These are phyloP conservation scores for Neospora caninum DNA, from an alignment of 169 alveolate species.

Conservation along the genomic window DNA sequence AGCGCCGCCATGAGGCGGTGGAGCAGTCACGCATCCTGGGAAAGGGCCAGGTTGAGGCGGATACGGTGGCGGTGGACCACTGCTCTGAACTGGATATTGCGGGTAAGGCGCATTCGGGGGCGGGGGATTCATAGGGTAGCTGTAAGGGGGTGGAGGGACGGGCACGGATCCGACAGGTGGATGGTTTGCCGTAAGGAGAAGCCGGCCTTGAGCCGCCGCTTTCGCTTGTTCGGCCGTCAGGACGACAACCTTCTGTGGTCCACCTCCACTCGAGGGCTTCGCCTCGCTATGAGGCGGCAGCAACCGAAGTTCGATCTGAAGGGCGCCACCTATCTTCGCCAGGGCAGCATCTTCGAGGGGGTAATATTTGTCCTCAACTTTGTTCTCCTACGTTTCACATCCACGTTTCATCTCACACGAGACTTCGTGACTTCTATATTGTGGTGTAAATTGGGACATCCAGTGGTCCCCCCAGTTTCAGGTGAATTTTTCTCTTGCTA, in stretches of 20 bases:
- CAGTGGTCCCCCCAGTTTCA: too few species aligned
- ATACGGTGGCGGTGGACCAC: not conserved
- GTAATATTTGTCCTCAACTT: not conserved
- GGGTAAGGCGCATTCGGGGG: not conserved
- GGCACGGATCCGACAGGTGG: not conserved
- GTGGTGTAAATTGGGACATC: too few species aligned
- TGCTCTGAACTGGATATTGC: not conserved
- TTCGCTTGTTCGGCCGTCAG: not conserved
- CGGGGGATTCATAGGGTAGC: not conserved
- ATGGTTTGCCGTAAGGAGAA: not conserved
- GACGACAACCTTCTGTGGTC: not conserved
- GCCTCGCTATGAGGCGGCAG: slow-evolving; percentile 8
- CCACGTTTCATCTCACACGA: not conserved
- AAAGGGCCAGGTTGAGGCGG: not conserved
- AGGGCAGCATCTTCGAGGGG: slow-evolving; percentile 14
- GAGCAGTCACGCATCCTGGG: not conserved
- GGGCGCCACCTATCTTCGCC: slow-evolving; percentile 22
- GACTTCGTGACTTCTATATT: not conserved
- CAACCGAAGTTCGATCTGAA: not conserved
- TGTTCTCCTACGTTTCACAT: not conserved
- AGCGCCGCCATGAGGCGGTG: not conserved
- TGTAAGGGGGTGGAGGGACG: not conserved
- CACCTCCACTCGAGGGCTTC: not conserved
- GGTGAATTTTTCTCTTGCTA: too few species aligned
- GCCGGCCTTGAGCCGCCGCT: slow-evolving; percentile 19